Evolutionary conservation across 2,329 filamentous ascomycete species (phyloP), one percentile per base, ranked within the genome.

Genomic region (Truncatella angustata): DNA sequence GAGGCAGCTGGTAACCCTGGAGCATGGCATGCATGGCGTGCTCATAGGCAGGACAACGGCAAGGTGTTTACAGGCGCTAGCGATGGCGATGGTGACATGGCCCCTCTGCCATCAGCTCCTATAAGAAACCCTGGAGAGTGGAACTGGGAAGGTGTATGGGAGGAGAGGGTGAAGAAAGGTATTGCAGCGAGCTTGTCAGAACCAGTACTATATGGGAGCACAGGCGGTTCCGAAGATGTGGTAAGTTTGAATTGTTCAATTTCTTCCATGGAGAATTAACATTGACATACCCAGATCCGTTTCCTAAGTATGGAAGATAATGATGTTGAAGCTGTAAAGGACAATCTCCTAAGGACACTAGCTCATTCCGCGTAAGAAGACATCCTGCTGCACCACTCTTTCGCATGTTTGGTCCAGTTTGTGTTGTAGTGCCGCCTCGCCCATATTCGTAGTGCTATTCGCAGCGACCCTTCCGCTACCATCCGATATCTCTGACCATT

Each of bases 61-160:
- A 66, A 81, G 71, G 54, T 74, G 32, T 63, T 63, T 26, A 28
- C 45, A 37, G 52, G 55, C 14, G 24, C 51, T 10, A 45, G 50
- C 53, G 49, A 50, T 21, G 52, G 37, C 63, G 48, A 67, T 66
- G 57, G 49, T n/a, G 23, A 51, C 5, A 46, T 54, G 6, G 44
- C 53, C 3, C 21, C 36, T 23, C 24, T n/a, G 26, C 36, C 24
- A 39, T 43, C 47, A 10, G 46, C 46, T 11, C 54, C 64, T 14
- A 63, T 70, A 32, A 72, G 85, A 54, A 77, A 80, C 46, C 91
- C 91, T 0, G 89, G 88, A 5, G 88, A 96, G 62, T 97, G 93
- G 93, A 96, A 96, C 65, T 97, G 93, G 93, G 91, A 96, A 63
- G 92, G 93, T 0, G 93, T 97, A 0, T 99, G 93, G 93, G 90